phyloP scores from a whole-genome alignment of 768 basidiomycete species.

The Panaeolus cyanescens region DNA sequence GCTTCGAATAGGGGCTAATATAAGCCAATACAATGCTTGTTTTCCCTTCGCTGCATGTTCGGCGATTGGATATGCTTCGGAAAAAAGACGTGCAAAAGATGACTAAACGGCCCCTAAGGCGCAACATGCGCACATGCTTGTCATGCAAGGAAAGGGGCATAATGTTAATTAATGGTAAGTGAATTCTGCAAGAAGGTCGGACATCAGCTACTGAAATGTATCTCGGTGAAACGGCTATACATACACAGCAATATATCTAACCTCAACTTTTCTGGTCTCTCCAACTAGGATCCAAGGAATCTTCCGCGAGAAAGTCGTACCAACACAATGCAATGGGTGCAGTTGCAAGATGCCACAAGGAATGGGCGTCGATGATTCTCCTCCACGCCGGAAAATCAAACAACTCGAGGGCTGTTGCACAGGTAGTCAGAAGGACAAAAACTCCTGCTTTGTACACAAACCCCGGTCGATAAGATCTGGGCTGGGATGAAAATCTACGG shows the following conservation, averaged over 20 bases:
- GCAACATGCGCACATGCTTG: background rate
- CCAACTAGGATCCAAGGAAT: conserved; percentile 75
- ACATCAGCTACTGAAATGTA: background rate
- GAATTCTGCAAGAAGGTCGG: background rate
- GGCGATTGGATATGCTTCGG: background rate
- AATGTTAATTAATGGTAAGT: background rate
- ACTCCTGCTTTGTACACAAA: conserved; percentile 55
- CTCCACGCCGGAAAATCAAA: conserved; percentile 86
- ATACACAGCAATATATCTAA: background rate
- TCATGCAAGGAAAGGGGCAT: background rate
- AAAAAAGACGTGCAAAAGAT: background rate
- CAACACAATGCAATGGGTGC: conserved; percentile 75
- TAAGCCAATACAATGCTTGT: background rate
- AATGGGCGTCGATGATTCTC: conserved; percentile 86
- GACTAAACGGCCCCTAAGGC: background rate
- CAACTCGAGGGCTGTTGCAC: conserved; percentile 79
- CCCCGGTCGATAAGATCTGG: conserved; percentile 59
- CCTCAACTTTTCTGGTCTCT: conserved; percentile 30
- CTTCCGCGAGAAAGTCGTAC: conserved; percentile 83
- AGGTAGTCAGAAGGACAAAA: conserved; percentile 71
- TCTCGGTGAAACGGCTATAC: background rate
- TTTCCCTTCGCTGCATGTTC: background rate
- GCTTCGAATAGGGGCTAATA: background rate
- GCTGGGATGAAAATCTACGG: conserved; percentile 53
- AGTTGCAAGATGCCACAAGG: conserved; percentile 91